Conservation (phyloP, 2,329 filamentous ascomycete genomes). For the Curvularia lunata region DNA sequence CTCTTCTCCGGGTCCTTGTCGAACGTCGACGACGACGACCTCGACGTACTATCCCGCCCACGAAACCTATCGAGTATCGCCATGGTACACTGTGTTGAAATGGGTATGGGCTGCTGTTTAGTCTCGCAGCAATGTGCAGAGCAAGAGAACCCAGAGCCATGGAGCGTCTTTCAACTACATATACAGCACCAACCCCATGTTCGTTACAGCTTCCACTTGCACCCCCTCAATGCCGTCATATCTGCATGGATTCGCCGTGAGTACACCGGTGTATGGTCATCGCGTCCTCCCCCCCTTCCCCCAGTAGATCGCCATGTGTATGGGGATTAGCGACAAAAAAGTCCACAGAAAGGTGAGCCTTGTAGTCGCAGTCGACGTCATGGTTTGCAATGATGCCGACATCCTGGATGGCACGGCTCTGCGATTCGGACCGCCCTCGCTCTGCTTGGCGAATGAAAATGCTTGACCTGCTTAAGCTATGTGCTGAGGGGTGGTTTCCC, state of each 20-base stretch:
- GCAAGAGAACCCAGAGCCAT: not conserved
- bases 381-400: constrained; percentile 3
- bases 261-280: not conserved
- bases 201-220: not conserved
- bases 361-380: constrained; percentile 10
- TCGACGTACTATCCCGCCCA: constrained; percentile 24
- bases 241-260: constrained; percentile 1
- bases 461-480: constrained; percentile 14
- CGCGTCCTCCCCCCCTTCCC: not conserved
- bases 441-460: constrained; percentile 6
- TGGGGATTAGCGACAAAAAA: not conserved
- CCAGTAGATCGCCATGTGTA: not conserved
- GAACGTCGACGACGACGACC: constrained; percentile 31
- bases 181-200: constrained; percentile 7
- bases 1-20: constrained; percentile 38
- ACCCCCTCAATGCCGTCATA: constrained; percentile 15
- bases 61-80: constrained; percentile 30
- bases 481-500: not conserved
- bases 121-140: not conserved
- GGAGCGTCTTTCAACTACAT: constrained; percentile 8
- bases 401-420: not conserved
- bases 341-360: constrained; percentile 1
- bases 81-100: constrained; percentile 18
- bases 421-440: constrained; percentile 2
- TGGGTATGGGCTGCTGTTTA: not conserved